A percentile compares a stretch with the other conserved stretches of the same genome.
These are phyloP conservation scores for Crataegus laevigata DNA, from an alignment of 306 rosid species.

Conservation along the genomic window DNA sequence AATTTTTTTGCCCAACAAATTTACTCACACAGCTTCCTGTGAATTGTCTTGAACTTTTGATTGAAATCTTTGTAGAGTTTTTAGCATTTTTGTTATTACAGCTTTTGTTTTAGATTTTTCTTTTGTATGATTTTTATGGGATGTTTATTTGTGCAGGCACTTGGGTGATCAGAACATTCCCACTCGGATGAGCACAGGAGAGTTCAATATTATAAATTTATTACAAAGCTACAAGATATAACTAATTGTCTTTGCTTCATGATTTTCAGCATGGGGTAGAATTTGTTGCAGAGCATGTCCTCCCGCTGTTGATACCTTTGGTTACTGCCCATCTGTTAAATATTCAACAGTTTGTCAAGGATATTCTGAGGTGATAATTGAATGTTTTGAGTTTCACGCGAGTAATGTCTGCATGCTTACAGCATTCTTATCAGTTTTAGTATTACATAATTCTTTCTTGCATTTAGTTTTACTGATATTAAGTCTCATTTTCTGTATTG, in stretches of 20 bases:
- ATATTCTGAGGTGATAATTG: constrained; percentile 92
- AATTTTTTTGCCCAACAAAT: no score
- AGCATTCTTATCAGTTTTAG: neutral
- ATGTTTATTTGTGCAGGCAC: no score
- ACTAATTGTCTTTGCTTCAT: constrained; percentile 22
- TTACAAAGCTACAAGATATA: neutral
- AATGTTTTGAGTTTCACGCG: neutral
- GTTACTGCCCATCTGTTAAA: constrained; percentile 85
- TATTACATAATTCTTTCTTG: neutral
- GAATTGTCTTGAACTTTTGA: no score
- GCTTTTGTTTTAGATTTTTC: no score
- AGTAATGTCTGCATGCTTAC: neutral
- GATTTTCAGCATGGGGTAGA: constrained; percentile 78
- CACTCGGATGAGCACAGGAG: no score
- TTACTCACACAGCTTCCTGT: no score
- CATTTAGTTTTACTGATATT: neutral
- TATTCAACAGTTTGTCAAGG: constrained; percentile 96
- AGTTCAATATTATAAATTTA: no score
- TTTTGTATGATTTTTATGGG: no score
- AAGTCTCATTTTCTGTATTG: constrained; percentile 1
- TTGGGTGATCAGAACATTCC: no score
- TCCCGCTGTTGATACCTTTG: constrained; percentile 74
- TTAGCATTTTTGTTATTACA: no score
- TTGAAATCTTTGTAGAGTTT: no score
- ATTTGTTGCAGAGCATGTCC: constrained; percentile 93